Evolutionary conservation across 768 basidiomycete genomes (phyloP).

Genomic region (Pleurotus djamor): DNA sequence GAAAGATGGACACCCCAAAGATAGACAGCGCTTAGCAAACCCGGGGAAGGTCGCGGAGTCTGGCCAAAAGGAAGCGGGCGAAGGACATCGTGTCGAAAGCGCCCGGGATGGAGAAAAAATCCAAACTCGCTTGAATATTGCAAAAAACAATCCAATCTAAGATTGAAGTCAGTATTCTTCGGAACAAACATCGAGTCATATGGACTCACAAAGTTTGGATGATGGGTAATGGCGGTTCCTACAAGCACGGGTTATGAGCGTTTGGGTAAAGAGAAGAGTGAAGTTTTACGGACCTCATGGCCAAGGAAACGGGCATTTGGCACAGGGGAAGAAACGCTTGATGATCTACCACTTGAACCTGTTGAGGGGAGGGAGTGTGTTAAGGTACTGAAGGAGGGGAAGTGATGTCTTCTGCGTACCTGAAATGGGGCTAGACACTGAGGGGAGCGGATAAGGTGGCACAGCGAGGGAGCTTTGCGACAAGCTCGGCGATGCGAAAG

Average conservation of each 20-base stretch:
- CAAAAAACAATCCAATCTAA: conserved; percentile 57
- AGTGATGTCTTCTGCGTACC: conserved; percentile 40
- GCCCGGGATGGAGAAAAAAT: conserved; percentile 56
- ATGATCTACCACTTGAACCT: conserved; percentile 39
- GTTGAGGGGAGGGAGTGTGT: too few species aligned
- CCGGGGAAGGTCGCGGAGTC: conserved; percentile 43
- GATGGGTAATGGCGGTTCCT: conserved; percentile 37
- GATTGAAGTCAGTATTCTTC: not conserved
- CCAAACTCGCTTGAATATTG: conserved; percentile 58
- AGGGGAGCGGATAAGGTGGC: conserved; percentile 4
- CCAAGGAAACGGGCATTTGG: conserved; percentile 32
- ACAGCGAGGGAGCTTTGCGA: not conserved
- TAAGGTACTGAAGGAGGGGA: conserved; percentile 29
- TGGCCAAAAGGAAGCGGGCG: conserved; percentile 48
- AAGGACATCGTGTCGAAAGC: conserved; percentile 46
- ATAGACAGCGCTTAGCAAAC: conserved; percentile 46
- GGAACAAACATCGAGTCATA: conserved; percentile 7
- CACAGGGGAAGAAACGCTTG: conserved; percentile 33
- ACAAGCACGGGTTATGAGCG: conserved; percentile 5
- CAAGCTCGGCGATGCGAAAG: not conserved
- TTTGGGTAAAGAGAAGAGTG: not conserved
- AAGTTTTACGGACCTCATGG: conserved; percentile 29
- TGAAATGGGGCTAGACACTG: conserved; percentile 44
- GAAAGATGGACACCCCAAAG: conserved; percentile 56
- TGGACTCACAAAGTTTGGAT: conserved; percentile 35